Evolutionary conservation across 768 basidiomycete genomes (phyloP).

Genomic region (Coprinellus micaceus): DNA sequence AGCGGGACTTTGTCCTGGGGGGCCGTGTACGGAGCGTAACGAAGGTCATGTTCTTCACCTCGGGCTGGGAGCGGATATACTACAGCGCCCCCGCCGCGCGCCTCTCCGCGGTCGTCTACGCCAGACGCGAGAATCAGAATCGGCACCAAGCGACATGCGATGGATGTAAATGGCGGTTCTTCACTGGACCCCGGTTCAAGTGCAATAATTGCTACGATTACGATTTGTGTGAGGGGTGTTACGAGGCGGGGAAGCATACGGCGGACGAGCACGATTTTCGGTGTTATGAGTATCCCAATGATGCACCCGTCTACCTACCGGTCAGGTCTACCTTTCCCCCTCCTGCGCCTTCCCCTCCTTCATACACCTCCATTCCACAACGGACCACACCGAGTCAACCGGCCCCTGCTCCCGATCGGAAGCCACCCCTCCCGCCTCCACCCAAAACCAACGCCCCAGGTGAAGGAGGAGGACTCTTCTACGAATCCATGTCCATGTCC

Average conservation of each 20-base stretch:
- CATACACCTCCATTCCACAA: too few relatives aligned
- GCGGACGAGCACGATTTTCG: not conserved
- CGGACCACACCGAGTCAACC: too few relatives aligned
- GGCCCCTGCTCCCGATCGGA: too few relatives aligned
- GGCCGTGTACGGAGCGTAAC: slow-evolving; percentile 17
- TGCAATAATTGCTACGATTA: slow-evolving; percentile 16
- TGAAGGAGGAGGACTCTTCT: slow-evolving; percentile 9
- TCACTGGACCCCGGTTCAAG: slow-evolving; percentile 14
- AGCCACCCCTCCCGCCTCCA: not conserved
- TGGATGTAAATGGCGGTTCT: slow-evolving; percentile 13
- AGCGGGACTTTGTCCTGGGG: slow-evolving; percentile 15
- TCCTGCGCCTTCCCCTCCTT: not conserved
- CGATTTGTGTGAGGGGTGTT: slow-evolving; percentile 17
- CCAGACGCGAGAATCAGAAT: too few relatives aligned
- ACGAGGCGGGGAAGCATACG: not conserved
- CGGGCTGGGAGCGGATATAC: slow-evolving; percentile 14
- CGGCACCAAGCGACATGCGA: slow-evolving; percentile 16
- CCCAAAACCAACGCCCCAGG: slow-evolving; percentile 1
- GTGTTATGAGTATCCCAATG: not conserved
- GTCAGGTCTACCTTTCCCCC: not conserved
- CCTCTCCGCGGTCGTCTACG: too few relatives aligned
- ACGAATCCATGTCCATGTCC: slow-evolving; percentile 14
- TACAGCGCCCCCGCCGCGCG: slow-evolving; percentile 13
- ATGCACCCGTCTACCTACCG: not conserved
- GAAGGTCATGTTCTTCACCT: slow-evolving; percentile 19